phyloP scores from a whole-genome alignment of 2,329 filamentous ascomycete genomes.

The Plectosphaerella cucumerina region DNA sequence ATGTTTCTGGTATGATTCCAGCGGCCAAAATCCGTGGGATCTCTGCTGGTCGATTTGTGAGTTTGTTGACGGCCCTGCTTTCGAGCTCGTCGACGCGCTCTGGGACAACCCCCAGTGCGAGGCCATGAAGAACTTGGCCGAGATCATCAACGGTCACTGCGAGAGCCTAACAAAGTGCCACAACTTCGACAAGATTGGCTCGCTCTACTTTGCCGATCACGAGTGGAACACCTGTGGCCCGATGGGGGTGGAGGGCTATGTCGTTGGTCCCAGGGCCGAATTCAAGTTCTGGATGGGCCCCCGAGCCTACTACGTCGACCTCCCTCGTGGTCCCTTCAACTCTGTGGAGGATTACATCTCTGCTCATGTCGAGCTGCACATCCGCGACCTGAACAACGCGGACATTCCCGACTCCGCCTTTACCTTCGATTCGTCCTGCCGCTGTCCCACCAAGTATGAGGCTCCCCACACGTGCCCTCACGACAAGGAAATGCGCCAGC shows the following conservation, averaged over 20 bases:
- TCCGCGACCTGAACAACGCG: not conserved
- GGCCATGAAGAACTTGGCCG: not conserved
- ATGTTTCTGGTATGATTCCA: slow-evolving; percentile 9
- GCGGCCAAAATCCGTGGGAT: slow-evolving; percentile 7
- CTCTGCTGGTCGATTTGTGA: slow-evolving; percentile 14
- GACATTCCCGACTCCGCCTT: not conserved
- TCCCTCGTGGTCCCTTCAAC: slow-evolving; percentile 2
- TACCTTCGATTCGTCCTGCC: not conserved
- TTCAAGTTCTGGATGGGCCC: not conserved
- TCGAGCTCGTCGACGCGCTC: not conserved
- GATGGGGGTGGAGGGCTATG: slow-evolving; percentile 6
- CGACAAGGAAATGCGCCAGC: not conserved
- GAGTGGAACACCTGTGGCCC: too few species aligned
- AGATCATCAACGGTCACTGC: not conserved
- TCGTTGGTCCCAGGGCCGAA: slow-evolving; percentile 2
- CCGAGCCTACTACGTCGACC: not conserved
- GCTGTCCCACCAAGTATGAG: not conserved
- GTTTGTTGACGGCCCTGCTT: not conserved
- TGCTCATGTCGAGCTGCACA: not conserved
- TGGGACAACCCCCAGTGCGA: not conserved
- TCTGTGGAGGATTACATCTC: not conserved
- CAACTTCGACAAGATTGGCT: slow-evolving; percentile 6
- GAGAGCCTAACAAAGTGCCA: not conserved
- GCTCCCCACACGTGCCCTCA: not conserved
- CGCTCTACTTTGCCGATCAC: slow-evolving; percentile 4